A percentile compares a stretch with the other conserved stretches of the same genome.
These are phyloP conservation scores for Kwoniella sp. DNA, from an alignment of 768 basidiomycete species.

Conservation along the genomic window DNA sequence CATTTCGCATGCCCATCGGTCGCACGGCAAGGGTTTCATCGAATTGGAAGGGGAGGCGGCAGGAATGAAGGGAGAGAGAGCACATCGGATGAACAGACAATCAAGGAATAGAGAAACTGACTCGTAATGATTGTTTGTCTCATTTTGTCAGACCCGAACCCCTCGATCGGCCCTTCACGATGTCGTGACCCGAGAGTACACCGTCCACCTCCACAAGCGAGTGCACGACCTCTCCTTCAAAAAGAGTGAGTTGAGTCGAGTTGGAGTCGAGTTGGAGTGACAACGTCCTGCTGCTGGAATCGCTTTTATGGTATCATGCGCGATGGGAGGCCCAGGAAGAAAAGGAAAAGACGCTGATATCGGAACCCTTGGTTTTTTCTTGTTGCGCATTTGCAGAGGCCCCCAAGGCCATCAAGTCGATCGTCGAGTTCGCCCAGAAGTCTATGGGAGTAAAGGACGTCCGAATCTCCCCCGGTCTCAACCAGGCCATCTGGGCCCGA, in stretches of 20 bases:
- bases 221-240: slow-evolving; percentile 93
- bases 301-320: no score
- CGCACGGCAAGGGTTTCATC: no score
- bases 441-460: slow-evolving; percentile 95
- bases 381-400: slow-evolving; percentile 63
- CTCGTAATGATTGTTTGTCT: no score
- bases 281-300: no score
- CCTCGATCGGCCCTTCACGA: slow-evolving; percentile 94
- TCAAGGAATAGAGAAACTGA: no score
- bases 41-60: no score
- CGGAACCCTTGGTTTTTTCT: slow-evolving; percentile 6
- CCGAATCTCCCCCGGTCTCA: slow-evolving; percentile 90
- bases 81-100: no score
- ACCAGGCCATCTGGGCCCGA: slow-evolving; percentile 90
- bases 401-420: slow-evolving; percentile 92
- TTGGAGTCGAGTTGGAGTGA: not conserved
- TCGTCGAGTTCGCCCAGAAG: slow-evolving; percentile 87
- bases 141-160: slow-evolving; percentile 61
- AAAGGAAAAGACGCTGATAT: not conserved
- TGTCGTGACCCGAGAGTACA: slow-evolving; percentile 98
- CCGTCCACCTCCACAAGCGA: slow-evolving; percentile 93
- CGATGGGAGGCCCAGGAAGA: not conserved
- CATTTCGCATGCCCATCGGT: no score
- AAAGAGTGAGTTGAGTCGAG: slow-evolving; percentile 65
- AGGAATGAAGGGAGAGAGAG: no score